A percentile compares a stretch with the other conserved stretches of the same genome.
These are phyloP conservation scores for Sclerotinia minor DNA, from an alignment of 2,329 filamentous ascomycete genomes.

Conservation along the genomic window DNA sequence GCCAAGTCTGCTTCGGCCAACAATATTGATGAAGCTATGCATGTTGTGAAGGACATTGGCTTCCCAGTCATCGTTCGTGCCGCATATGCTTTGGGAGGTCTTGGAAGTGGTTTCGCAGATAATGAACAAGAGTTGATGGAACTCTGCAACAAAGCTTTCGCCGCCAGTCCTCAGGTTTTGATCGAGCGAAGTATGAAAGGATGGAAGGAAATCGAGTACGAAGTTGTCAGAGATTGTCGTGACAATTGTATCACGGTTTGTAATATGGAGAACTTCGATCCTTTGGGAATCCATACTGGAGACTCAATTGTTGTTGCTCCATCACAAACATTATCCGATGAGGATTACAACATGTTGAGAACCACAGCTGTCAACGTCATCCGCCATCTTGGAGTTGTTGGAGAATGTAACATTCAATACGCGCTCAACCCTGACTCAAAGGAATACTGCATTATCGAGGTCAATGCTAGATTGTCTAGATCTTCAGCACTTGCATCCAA, in stretches of 20 bases:
- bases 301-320: conserved; percentile 98
- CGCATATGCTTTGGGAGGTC: conserved; percentile 91
- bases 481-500: conserved; percentile 97
- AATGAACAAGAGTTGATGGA: conserved; percentile 92
- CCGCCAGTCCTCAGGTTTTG: conserved; percentile 91
- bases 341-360: conserved; percentile 99
- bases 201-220: conserved; percentile 99
- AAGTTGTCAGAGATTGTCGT: conserved; percentile 92
- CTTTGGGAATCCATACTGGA: conserved; percentile 94
- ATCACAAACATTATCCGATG: conserved; percentile 93
- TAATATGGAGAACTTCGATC: conserved; percentile 99
- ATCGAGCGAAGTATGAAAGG: conserved; percentile 99
- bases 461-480: conserved; percentile 96
- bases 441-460: conserved; percentile 98
- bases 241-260: conserved; percentile 99
- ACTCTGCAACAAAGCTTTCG: conserved; percentile 87
- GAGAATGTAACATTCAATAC: conserved; percentile 99
- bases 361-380: conserved; percentile 98
- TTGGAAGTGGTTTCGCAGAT: conserved; percentile 94
- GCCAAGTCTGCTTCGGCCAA: conserved; percentile 92
- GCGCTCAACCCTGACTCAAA: conserved; percentile 93
- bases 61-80: conserved; percentile 98
- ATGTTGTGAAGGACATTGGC: conserved; percentile 81
- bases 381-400: conserved; percentile 92
- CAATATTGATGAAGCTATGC: conserved; percentile 87